phyloP scores from a whole-genome alignment of 805 yeast species.

The Suhomyces pyralidae region DNA sequence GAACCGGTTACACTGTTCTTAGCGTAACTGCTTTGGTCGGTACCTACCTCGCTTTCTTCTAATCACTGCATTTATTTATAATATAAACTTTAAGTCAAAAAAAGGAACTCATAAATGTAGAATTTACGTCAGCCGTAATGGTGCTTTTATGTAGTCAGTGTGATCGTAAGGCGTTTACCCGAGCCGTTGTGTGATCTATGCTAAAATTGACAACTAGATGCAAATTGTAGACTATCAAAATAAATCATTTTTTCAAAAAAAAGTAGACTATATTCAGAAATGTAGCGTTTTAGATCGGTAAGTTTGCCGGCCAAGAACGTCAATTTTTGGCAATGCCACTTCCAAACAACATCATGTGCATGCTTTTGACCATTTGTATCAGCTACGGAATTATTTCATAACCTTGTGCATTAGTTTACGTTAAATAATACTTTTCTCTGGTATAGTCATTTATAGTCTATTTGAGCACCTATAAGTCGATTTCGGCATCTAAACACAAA shows the following conservation, averaged over 20 bases:
- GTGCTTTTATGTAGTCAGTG: no score
- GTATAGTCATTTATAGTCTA: neutral
- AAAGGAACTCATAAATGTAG: neutral
- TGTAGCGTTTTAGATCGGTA: no score
- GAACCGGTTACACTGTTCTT: conserved; percentile 83
- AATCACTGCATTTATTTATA: conserved; percentile 5
- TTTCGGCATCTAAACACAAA: conserved; percentile 40
- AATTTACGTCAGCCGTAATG: no score
- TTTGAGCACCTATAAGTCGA: conserved; percentile 7
- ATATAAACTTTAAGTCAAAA: neutral
- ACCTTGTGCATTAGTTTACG: no score
- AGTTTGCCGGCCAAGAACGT: no score
- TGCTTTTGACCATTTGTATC: no score
- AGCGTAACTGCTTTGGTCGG: conserved; percentile 63
- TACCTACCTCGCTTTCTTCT: conserved; percentile 50
- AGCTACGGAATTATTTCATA: no score
- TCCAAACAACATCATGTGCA: no score
- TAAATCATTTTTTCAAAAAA: neutral
- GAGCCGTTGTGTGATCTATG: neutral
- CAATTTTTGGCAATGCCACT: no score
- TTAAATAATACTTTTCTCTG: neutral
- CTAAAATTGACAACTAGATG: neutral
- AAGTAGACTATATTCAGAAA: no score
- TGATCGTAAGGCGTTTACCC: no score
- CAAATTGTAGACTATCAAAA: neutral